Base-by-base conservation (phyloP, 2,329 filamentous ascomycete genomes). In the Monilinia polystroma region DNA sequence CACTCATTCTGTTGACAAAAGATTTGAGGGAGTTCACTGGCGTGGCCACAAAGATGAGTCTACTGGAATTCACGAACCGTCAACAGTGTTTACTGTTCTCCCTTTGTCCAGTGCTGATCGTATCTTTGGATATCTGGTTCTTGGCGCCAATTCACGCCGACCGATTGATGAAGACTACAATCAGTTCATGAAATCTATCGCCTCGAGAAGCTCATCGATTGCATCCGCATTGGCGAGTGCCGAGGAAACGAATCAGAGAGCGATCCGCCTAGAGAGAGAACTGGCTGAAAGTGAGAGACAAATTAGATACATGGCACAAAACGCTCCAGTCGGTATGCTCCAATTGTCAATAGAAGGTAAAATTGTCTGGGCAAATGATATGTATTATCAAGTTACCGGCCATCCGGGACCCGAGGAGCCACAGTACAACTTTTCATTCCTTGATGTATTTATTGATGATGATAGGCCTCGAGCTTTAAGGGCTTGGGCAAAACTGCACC, bases 301-400 rank as follows among this genome's bases (percentile, higher is more conserved):
- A 54, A 72, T 73, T 47, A 59, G 68, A 23, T 74, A 74, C 52
- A 74, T 75, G 72, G 74, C 74, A 23, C 69, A 75, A 45, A 69
- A 75, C 59, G 72, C 72, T 12, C 71, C 73, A 32, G 70, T 75
- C 57, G 73, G 73, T 16, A 74, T 75, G 72, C 64, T 70, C 18
- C 73, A 73, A 62, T 65, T 75, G 11, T 68, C 67, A 4, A 52
- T 66, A n/a, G 71, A 75, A 53, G 73, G 73, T 6, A 67, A 51
- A 12, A 68, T 68, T 4, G 58, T 70, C 8, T 75, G 73, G 73
- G 73, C 73, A 4, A 75, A 75, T 65, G 66, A 73, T 5, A 70
- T 73, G 63, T 75, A 73, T 43, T 74, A 70, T 51, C 59, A 67
- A 26, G 52, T 75, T 4, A 74, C 70, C 3, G 68, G 69, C 2